Conservation (phyloP, 805 yeast genomes). For the Hanseniaspora jakobsenii region DNA sequence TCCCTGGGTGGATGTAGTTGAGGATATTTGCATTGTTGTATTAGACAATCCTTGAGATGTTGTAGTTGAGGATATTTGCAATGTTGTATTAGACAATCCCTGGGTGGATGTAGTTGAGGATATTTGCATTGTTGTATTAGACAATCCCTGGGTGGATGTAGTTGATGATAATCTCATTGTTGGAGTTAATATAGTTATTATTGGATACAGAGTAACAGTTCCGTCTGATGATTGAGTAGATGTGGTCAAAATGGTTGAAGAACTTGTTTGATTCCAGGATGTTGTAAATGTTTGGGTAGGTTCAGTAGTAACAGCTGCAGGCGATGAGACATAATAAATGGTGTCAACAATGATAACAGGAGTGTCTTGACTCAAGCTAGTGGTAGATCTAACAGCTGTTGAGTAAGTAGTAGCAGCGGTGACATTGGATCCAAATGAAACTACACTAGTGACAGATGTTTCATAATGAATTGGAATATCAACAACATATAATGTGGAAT, state of each 20-base stretch:
- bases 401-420: slow-evolving; percentile 2
- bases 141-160: background rate
- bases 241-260: too few relatives aligned
- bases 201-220: too few relatives aligned
- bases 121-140: slow-evolving; percentile 1
- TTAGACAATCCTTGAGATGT: background rate
- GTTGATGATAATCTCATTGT: too few relatives aligned
- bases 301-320: too few relatives aligned
- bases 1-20: background rate
- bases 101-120: background rate
- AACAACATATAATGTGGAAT: slow-evolving; percentile 2
- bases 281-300: too few relatives aligned
- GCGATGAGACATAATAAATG: background rate
- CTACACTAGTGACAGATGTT: too few relatives aligned
- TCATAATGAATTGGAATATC: slow-evolving; percentile 9
- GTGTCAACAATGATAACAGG: slow-evolving; percentile 8
- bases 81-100: too few relatives aligned
- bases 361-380: background rate
- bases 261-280: too few relatives aligned
- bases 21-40: background rate
- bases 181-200: too few relatives aligned
- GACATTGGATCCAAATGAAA: background rate
- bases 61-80: background rate
- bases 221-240: too few relatives aligned
- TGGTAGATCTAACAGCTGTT: background rate